Percentiles rank a stretch among this genome's conserved stretches.
These are phyloP conservation scores for Diaporthe citri DNA, from an alignment of 2,329 filamentous ascomycete species.

Conservation along the genomic window DNA sequence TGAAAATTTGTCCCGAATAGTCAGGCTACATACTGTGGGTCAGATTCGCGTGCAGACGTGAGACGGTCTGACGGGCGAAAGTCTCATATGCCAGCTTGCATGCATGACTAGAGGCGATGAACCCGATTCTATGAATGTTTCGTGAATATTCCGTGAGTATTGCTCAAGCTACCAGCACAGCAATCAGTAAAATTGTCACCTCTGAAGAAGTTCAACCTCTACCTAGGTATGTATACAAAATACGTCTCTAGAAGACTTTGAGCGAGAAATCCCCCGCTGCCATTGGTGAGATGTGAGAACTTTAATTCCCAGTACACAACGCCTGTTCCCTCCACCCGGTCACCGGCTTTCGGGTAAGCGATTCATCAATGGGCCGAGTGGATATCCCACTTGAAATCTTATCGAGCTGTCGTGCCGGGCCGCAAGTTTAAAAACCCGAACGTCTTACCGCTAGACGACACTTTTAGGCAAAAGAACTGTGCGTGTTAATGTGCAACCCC, in stretches of 20 bases:
- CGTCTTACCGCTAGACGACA: neutral
- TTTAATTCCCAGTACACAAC: neutral
- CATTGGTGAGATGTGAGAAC: neutral
- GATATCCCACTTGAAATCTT: neutral
- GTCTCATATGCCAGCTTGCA: neutral
- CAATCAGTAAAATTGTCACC: neutral
- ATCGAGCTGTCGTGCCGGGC: neutral
- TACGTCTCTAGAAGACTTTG: neutral
- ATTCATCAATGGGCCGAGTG: neutral
- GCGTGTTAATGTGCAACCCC: neutral
- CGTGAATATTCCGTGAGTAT: neutral
- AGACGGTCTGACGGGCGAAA: neutral
- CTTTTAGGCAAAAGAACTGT: fast-evolving
- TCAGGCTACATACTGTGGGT: conserved; percentile 29
- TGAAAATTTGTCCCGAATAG: conserved; percentile 5
- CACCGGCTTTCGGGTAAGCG: conserved; percentile 2
- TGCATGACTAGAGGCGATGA: no score
- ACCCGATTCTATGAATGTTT: neutral
- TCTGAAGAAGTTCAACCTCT: neutral
- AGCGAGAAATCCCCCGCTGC: neutral
- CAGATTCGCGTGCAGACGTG: neutral
- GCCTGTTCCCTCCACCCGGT: conserved; percentile 5
- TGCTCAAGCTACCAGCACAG: neutral
- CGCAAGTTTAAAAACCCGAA: neutral
- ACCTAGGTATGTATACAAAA: neutral